Evolutionary conservation across 148 eudicot genomes (phyloP), one percentile per base, ranked within the genome.

Genomic region (Persicaria maculosa): DNA sequence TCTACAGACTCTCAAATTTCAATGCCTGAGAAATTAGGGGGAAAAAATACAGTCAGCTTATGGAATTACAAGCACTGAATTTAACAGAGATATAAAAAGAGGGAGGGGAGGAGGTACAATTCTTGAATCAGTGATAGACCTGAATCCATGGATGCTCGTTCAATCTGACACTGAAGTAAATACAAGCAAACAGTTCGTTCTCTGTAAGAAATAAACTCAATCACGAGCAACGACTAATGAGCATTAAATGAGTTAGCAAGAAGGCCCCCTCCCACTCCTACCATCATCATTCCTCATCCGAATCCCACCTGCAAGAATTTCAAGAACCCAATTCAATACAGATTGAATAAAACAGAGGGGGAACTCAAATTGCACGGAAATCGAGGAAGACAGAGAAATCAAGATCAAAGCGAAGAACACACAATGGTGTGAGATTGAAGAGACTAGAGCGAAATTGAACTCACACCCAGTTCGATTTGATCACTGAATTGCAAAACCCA

Each of bases 121-220:
- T 1, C 40, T 31, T 31, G 40, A 31, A 31, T 31, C 1, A 31
- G 7, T 17, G 31, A 15, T 3, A 5, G 70, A 43, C 70, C 70
- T 65, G 70, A 65, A 65, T 65, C 70, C 70, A 65, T 65, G 44
- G 46, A 65, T 36, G 70, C 47, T 65, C 3, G 46, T 65, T 43
- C 4, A 4, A 31, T 65, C 70, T 65, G 70, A 65, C 70, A 65
- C 6, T 65, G 47, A 65, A 65, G 70, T 65, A 65, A 65, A 65
- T 43, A 40, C 20, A 36, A 65, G 70, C 70, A 65, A 65, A 65
- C 47, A 65, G 70, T 40, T 65, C 14, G 67, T 22, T 59, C 67
- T 59, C 40, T 22, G 67, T 59, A 9, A 59, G 62, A 57, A 65
- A 36, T 40, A 15, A 65, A 31, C 14, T 12, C 19, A 40, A 65